phyloP scores from a whole-genome alignment of 768 basidiomycete species.

The Cyclocybe aegerita region DNA sequence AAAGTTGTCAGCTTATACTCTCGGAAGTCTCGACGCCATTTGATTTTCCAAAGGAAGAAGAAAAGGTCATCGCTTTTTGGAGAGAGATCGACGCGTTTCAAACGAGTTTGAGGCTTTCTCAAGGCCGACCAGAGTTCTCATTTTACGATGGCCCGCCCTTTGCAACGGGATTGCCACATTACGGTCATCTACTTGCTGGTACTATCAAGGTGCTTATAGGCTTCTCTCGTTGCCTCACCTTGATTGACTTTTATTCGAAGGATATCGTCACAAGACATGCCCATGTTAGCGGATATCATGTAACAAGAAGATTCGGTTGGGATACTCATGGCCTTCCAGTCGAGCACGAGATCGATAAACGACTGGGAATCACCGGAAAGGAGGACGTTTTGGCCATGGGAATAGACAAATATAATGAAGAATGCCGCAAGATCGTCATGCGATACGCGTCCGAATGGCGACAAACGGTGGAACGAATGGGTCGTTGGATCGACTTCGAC shows the following conservation, averaged over 20 bases:
- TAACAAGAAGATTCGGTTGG: conserved; percentile 95
- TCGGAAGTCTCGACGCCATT: conserved; percentile 69
- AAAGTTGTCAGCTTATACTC: conserved; percentile 4
- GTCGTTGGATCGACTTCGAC: conserved; percentile 99
- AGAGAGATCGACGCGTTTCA: conserved; percentile 96
- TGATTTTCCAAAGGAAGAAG: conserved; percentile 85
- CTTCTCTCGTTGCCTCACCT: not conserved
- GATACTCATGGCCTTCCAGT: conserved; percentile 98
- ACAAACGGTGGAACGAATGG: conserved; percentile 93
- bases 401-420: conserved; percentile 95
- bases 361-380: conserved; percentile 85
- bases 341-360: conserved; percentile 99
- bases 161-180: conserved; percentile 95
- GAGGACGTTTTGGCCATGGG: conserved; percentile 95
- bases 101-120: conserved; percentile 88
- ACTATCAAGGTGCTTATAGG: conserved; percentile 78
- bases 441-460: conserved; percentile 95
- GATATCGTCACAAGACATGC: conserved; percentile 98
- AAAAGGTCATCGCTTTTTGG: conserved; percentile 91
- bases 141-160: conserved; percentile 99
- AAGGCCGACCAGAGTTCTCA: conserved; percentile 86
- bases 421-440: conserved; percentile 97
- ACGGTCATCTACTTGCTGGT: conserved; percentile 90
- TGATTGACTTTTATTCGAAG: conserved; percentile 38
- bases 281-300: conserved; percentile 89